Conservation (phyloP, 306 rosid genomes). For the Trifolium fragiferum region DNA sequence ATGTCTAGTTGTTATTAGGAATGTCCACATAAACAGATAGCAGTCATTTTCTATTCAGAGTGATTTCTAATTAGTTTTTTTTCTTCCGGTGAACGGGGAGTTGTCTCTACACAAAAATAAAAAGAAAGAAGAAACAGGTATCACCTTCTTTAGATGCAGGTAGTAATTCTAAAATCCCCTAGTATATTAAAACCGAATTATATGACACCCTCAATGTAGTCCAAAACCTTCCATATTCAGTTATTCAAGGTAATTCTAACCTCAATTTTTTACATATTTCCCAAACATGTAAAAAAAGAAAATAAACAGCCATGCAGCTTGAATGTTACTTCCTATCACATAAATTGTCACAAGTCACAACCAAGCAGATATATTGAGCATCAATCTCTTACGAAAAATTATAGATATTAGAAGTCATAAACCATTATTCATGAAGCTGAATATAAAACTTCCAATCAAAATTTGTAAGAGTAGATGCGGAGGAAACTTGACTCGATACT, state of each 20-base stretch:
- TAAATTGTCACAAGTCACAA: slow-evolving; percentile 45
- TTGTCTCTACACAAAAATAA: too few species aligned
- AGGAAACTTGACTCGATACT: slow-evolving; percentile 15
- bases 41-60: too few species aligned
- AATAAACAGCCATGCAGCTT: slow-evolving; percentile 26
- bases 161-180: too few species aligned
- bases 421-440: slow-evolving; percentile 39
- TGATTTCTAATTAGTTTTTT: too few species aligned
- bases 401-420: slow-evolving; percentile 42
- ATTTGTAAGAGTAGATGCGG: slow-evolving; percentile 33
- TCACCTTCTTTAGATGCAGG: not conserved
- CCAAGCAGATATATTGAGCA: slow-evolving; percentile 32
- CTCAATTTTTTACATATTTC: slow-evolving; percentile 25
- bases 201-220: slow-evolving; percentile 3
- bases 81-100: too few species aligned
- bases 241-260: slow-evolving; percentile 21
- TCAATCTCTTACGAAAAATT: slow-evolving; percentile 41
- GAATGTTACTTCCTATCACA: slow-evolving; percentile 36
- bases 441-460: slow-evolving; percentile 46
- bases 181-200: not conserved
- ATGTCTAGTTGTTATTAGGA: too few species aligned
- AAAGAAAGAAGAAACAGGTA: not conserved
- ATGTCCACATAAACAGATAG: too few species aligned
- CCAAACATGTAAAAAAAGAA: slow-evolving; percentile 24
- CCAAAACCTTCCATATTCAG: slow-evolving; percentile 1